phyloP scores from a whole-genome alignment of 768 basidiomycete species.

The Lentinula sp. region DNA sequence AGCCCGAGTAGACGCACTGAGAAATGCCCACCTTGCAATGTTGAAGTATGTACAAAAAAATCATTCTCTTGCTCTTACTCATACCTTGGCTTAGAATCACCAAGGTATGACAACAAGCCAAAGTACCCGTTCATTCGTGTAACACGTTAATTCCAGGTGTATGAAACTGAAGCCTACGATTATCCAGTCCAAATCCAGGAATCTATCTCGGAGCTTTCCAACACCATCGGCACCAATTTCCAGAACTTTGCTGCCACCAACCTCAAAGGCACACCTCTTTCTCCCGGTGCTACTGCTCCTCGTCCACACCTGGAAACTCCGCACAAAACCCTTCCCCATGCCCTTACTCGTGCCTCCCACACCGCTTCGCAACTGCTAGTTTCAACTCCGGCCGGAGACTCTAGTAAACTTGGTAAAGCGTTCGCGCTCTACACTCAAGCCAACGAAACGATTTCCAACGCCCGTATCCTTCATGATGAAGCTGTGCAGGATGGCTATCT shows the following conservation, averaged over 20 bases:
- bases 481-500: slow-evolving; percentile 63
- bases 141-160: slow-evolving; percentile 65
- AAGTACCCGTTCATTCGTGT: background rate
- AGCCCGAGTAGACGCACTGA: slow-evolving; percentile 87
- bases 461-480: slow-evolving; percentile 76
- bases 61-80: background rate
- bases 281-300: slow-evolving; percentile 63
- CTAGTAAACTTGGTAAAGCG: slow-evolving; percentile 67
- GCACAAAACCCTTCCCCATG: slow-evolving; percentile 97
- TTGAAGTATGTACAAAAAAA: slow-evolving; percentile 55
- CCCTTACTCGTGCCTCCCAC: slow-evolving; percentile 77
- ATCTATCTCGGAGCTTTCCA: slow-evolving; percentile 65
- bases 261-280: slow-evolving; percentile 74
- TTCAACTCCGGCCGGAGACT: slow-evolving; percentile 32
- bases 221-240: slow-evolving; percentile 65
- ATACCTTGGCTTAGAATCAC: background rate
- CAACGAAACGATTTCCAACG: slow-evolving; percentile 64
- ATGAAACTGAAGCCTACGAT: slow-evolving; percentile 83
- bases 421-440: slow-evolving; percentile 74
- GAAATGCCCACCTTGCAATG: slow-evolving; percentile 65
- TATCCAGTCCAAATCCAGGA: slow-evolving; percentile 89
- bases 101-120: background rate
- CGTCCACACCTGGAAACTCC: slow-evolving; percentile 49
- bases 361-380: slow-evolving; percentile 44
- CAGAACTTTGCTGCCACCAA: slow-evolving; percentile 84